Evolutionary conservation across 345 rosid genomes (phyloP).

Genomic region (Turritis glabra): DNA sequence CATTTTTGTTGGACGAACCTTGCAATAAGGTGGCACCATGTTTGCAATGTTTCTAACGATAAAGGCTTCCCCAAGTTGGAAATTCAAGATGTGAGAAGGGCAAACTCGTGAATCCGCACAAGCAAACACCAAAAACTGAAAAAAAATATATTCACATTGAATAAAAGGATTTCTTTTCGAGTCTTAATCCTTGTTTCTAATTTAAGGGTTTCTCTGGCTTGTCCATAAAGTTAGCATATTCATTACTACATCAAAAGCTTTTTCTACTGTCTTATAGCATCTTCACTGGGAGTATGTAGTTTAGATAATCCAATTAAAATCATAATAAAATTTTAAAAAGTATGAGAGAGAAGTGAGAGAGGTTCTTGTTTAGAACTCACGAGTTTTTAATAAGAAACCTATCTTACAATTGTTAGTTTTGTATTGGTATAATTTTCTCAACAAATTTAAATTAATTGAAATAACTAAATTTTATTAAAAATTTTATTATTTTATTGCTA

Average conservation of each 20-base stretch:
- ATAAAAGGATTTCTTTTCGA: neutral
- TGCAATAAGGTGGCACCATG: slow-evolving; percentile 86
- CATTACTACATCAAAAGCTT: neutral
- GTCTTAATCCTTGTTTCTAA: slow-evolving; percentile 1
- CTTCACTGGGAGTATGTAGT: no score
- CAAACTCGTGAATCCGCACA: slow-evolving; percentile 98
- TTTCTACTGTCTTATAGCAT: neutral
- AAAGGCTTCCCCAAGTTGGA: slow-evolving; percentile 97
- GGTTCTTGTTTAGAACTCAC: no score
- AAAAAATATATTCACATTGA: neutral
- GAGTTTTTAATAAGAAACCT: no score
- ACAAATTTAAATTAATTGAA: no score
- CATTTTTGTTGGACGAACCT: slow-evolving; percentile 44
- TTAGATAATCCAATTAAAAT: no score
- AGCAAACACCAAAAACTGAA: slow-evolving; percentile 93
- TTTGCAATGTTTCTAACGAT: slow-evolving; percentile 95
- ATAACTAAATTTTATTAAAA: no score
- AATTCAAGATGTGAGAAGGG: slow-evolving; percentile 86
- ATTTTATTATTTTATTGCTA: no score
- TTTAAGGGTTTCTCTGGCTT: slow-evolving; percentile 13
- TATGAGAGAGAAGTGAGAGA: no score
- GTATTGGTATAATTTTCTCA: no score
- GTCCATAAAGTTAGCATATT: slow-evolving; percentile 14
- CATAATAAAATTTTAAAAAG: no score
- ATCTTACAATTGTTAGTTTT: no score